Evolutionary conservation across 176 grass and related monocot genomes (phyloP).

Genomic region (Musa beccarii): DNA sequence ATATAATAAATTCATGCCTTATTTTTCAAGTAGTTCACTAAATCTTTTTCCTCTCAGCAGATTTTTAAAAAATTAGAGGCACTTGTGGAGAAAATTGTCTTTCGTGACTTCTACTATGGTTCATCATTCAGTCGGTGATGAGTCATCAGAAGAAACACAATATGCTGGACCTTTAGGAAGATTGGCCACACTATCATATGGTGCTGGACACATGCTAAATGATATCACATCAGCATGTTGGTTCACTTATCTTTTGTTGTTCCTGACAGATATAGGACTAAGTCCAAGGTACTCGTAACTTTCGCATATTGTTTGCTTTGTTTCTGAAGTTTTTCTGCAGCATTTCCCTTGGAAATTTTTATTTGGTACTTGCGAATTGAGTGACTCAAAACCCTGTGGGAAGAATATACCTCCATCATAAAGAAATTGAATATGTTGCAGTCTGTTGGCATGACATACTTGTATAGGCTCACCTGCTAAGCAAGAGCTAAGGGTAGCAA

Average conservation of each 20-base stretch:
- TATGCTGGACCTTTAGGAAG: conserved; percentile 50
- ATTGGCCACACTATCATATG: conserved; percentile 66
- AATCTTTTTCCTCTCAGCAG: neutral
- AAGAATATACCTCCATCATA: neutral
- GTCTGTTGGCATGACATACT: neutral
- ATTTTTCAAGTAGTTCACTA: neutral
- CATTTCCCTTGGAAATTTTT: neutral
- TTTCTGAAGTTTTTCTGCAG: neutral
- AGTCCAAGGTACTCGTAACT: conserved; percentile 47
- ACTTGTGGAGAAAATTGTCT: neutral
- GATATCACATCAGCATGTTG: conserved; percentile 94
- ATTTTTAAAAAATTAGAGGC: neutral
- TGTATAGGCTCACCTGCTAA: too few relatives aligned
- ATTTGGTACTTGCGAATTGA: neutral
- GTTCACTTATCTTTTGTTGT: conserved; percentile 92
- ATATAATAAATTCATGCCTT: neutral
- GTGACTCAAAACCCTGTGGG: neutral
- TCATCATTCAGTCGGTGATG: conserved; percentile 34
- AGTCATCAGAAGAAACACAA: conserved; percentile 31
- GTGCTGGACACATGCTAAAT: conserved; percentile 96
- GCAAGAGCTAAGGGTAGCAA: too few relatives aligned
- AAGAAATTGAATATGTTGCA: neutral
- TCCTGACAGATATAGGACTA: conserved; percentile 82
- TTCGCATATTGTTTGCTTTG: neutral
- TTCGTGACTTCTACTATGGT: conserved; percentile 39